These are phyloP conservation scores for Trichomonascus vanleenenianus DNA, from an alignment of 805 yeast species.

Conservation along the genomic window DNA sequence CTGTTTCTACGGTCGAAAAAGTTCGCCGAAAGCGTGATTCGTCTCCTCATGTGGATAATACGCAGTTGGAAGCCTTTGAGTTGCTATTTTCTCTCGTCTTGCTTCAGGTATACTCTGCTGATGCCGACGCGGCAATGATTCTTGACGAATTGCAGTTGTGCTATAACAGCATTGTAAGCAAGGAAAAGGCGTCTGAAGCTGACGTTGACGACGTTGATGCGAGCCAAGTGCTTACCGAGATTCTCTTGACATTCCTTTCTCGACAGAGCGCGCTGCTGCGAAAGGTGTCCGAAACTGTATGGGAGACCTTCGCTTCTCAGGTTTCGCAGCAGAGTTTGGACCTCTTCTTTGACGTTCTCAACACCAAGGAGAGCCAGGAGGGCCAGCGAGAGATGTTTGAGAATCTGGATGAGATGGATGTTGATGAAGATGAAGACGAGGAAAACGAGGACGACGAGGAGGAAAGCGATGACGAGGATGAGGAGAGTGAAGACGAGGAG, in stretches of 20 bases:
- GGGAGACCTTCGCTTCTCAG: slow-evolving; percentile 48
- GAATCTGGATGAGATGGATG: slow-evolving; percentile 44
- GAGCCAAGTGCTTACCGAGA: slow-evolving; percentile 48
- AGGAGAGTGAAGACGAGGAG: slow-evolving; percentile 31
- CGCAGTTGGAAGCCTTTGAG: slow-evolving; percentile 60
- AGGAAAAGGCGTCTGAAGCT: slow-evolving; percentile 32
- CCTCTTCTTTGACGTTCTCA: slow-evolving; percentile 46
- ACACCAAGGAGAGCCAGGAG: slow-evolving; percentile 67
- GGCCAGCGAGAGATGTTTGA: slow-evolving; percentile 76
- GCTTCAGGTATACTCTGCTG: slow-evolving; percentile 67
- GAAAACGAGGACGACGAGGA: slow-evolving; percentile 32
- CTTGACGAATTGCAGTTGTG: slow-evolving; percentile 65
- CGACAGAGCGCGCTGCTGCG: slow-evolving; percentile 52
- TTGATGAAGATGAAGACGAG: slow-evolving; percentile 40
- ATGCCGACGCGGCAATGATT: slow-evolving; percentile 63
- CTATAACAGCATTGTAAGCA: slow-evolving; percentile 38
- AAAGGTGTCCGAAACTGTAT: slow-evolving; percentile 46
- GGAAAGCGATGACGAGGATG: slow-evolving; percentile 29
- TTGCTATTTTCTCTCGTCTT: slow-evolving; percentile 68
- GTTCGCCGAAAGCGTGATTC: slow-evolving; percentile 33
- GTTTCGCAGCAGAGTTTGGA: slow-evolving; percentile 40
- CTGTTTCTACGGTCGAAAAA: slow-evolving; percentile 41
- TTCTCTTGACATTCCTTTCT: slow-evolving; percentile 48
- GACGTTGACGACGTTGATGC: slow-evolving; percentile 34
- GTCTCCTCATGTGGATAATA: slow-evolving; percentile 29